Base-by-base conservation (phyloP, 2,329 filamentous ascomycete species). In the Xylariomycetidae sp. region DNA sequence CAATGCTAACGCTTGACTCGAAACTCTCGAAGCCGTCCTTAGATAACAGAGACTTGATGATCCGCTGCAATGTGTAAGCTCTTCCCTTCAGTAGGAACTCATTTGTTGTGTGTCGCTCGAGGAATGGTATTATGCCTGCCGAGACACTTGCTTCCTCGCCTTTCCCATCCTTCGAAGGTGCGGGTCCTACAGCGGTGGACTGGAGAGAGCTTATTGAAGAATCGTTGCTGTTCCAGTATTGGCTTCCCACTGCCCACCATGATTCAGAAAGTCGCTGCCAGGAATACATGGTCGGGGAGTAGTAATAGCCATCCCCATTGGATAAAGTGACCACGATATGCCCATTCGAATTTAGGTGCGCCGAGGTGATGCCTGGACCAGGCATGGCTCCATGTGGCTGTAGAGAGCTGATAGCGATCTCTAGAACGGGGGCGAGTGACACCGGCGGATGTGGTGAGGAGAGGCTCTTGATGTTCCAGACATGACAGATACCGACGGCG, bases 151-250 rank as follows among this genome's bases (percentile, higher is more conserved):
- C 72, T 22, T 65, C 65, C 17, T 66, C 67, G 10, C 48, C 58
- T 38, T 66, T 68, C 19, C 57, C 63, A 14, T 70, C 67, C 39
- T 66, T 69, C 7, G 66, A 49, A n/a, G 66, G 59, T 7, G 66
- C 62, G 3, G 78, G 69, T 0, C 82, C 79, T 6, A 82, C 72
- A 8, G 80, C 79, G 1, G 80, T 82, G 3, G 85, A 80, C 45
- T 88, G 81, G 23, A 95, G 63, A 31, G 88, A 85, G 30, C 85
- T 82, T 33, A 95, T 80, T 1, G 88, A 88, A 2, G 88, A 88
- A 52, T 96, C 92, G 33, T 88, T 94, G 1, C 88, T 94, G 60
- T 98, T 97, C 94, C 92, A 98, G 59, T 98, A 98, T 57, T 98
- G 92, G 48, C 87, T 94, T 13, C 89, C 89, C 0, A 97, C 88